Evolutionary conservation across 1,139 yeast species (phyloP), one percentile per base, ranked within the genome.

Genomic region (Candida sanyaensis): DNA sequence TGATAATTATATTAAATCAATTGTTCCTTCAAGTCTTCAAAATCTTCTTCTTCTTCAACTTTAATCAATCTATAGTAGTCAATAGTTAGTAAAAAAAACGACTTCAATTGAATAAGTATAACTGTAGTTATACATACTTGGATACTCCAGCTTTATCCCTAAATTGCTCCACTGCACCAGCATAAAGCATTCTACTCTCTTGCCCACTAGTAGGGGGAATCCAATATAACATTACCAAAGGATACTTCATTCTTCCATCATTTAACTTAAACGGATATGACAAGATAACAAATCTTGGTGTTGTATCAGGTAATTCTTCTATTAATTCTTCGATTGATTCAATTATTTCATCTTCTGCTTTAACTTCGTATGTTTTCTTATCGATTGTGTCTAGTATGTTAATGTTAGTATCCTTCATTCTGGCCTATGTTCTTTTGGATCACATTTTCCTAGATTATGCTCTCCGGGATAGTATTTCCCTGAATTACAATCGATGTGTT

Each of bases 131-230:
- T 58, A 78, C 83, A 50, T 65, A 78, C 83, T 79, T 81, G 37
- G 83, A 72, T 11, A 87, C 92, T 11, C 93, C 92, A 13, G 96
- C 88, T 59, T 85, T 85, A 47, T 80, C 84, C 62, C 93, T 77
- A 52, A 91, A 78, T 56, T 85, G 69, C 61, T 91, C 97, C 27
- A 88, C 80, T 0, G 96, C 96, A 2, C 95, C 96, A 1, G 97
- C 97, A 59, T 88, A 91, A 43, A 88, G 69, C 97, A 91, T 91
- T 62, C 86, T 81, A 61, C 80, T 73, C 47, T 85, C 88, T 62
- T 85, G 93, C 13, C 88, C 86, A 17, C 91, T 78, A 0, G 96
- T 88, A 26, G 85, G 86, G 2, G 97, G 97, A 49, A 88, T 79
- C 85, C 93, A 91, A 65, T 90, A 91, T 26, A 91, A 58, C 63